phyloP scores from a whole-genome alignment of 2,329 filamentous ascomycete species.

The Botrytis elliptica region DNA sequence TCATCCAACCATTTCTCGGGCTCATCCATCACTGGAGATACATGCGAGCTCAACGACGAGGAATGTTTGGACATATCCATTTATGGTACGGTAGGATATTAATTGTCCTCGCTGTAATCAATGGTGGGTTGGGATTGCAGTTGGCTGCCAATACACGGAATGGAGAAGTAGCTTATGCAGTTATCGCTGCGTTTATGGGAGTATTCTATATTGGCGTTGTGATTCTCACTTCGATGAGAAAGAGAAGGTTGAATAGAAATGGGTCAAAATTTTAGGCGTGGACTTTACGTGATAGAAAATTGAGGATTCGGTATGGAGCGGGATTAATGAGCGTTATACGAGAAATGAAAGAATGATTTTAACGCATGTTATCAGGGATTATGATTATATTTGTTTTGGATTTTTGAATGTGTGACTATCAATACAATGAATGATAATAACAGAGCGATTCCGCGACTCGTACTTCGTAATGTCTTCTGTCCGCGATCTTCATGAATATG shows the following conservation, averaged over 20 bases:
- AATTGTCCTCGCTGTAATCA: slow-evolving; percentile 59
- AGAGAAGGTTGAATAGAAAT: not conserved
- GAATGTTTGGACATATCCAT: slow-evolving; percentile 54
- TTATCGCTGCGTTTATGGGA: slow-evolving; percentile 52
- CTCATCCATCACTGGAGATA: slow-evolving; percentile 57
- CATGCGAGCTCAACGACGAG: slow-evolving; percentile 48
- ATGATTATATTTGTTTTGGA: not conserved
- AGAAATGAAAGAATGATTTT: not conserved
- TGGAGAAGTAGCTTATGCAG: slow-evolving; percentile 54
- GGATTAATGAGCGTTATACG: too few species aligned
- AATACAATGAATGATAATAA: not conserved
- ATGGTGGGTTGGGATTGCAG: slow-evolving; percentile 61
- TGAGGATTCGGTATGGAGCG: too few species aligned
- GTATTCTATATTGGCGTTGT: slow-evolving; percentile 44
- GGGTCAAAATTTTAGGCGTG: not conserved
- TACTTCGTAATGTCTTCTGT: too few species aligned
- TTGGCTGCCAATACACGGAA: slow-evolving; percentile 45
- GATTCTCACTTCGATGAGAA: slow-evolving; percentile 25
- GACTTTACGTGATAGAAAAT: not conserved
- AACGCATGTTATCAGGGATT: not conserved
- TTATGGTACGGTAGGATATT: slow-evolving; percentile 62
- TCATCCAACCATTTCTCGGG: slow-evolving; percentile 58
- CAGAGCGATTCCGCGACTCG: not conserved
- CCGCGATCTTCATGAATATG: too few species aligned
- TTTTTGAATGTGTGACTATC: not conserved